Conservation (phyloP, 495 filamentous ascomycete genomes). For the Aspergillus indologenus region DNA sequence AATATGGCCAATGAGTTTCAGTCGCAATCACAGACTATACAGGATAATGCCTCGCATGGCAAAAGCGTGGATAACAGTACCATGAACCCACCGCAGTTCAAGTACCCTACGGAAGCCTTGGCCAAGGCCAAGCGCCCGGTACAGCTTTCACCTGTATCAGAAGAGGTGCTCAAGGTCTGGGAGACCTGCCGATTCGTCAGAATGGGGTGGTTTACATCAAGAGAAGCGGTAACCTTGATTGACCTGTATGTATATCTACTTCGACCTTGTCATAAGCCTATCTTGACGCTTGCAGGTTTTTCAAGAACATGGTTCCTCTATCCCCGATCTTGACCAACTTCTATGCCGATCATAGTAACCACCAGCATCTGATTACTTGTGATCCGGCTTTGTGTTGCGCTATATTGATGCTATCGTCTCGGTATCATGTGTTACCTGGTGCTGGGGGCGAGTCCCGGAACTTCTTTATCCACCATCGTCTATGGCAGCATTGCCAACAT, state of each 20-base stretch:
- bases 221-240: slow-evolving; percentile 48
- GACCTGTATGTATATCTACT: slow-evolving; percentile 46
- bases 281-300: slow-evolving; percentile 31
- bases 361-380: slow-evolving; percentile 42
- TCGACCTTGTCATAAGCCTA: background rate
- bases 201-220: slow-evolving; percentile 53
- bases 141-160: slow-evolving; percentile 28
- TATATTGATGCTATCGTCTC: slow-evolving; percentile 54
- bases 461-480: slow-evolving; percentile 53
- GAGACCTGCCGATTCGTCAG: slow-evolving; percentile 50
- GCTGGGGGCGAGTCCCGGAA: slow-evolving; percentile 50
- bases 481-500: slow-evolving; percentile 54
- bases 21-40: slow-evolving; percentile 13
- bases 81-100: slow-evolving; percentile 5
- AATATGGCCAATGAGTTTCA: slow-evolving; percentile 18
- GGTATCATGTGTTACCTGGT: slow-evolving; percentile 51
- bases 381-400: slow-evolving; percentile 50
- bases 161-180: slow-evolving; percentile 45
- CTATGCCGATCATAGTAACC: slow-evolving; percentile 46
- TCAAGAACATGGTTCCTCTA: slow-evolving; percentile 49
- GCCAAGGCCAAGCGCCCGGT: slow-evolving; percentile 26
- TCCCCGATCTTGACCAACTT: slow-evolving; percentile 53
- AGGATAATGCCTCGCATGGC: slow-evolving; percentile 12
- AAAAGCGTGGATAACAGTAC: slow-evolving; percentile 20
- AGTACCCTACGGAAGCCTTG: slow-evolving; percentile 17